Evolutionary conservation across 352 stramenopile genomes (phyloP), one percentile per base, ranked within the genome.

Genomic region (Thalassiosira livingstoniorum): DNA sequence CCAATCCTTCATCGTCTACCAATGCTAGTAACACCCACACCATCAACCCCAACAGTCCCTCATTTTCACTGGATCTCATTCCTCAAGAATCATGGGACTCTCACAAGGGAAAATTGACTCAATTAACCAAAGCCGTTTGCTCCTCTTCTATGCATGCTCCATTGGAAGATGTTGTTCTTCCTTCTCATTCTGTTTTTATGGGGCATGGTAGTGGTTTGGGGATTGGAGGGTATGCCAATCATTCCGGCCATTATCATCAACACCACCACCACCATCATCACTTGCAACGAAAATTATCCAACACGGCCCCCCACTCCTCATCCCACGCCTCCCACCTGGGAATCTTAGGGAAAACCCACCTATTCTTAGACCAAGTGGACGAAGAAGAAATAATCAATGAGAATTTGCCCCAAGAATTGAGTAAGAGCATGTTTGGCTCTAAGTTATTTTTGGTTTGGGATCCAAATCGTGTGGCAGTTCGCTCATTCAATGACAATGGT

Each of bases 381-480:
- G 67, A 89, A 70, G 78, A 90, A 18, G 78, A 92, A 13, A 2
- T 55, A 39, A 72, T 86, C 18, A 37, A 78, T 4, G 65, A 74
- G 58, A 21, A 63, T 11, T 58, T 87, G 11, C 78, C 75, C 15
- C 1, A 27, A 1, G 81, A 70, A 21, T 76, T 93, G 18, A 86
- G 78, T 21, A 79, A 35, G 25, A 31, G 58, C 43, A 39, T 39
- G 7, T 95, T 95, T 57, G 76, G 63, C 5, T 91, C 87, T 0
- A 91, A 92, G 51, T 60, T 95, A 5, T 89, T 92, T 45, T 23
- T 92, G 13, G 84, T 89, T 21, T 95, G 89, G 91, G 82, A 95
- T 85, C 91, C 91, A 23, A 60, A 54, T 25, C 75, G 89, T 42
- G 75, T n/a, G n/a, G n/a, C n/a, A n/a, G n/a, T n/a, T n/a, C n/a